Percentiles rank a stretch among this genome's conserved stretches.
These are phyloP conservation scores for Acmispon strigosus DNA, from an alignment of 306 rosid genomes.

Conservation along the genomic window DNA sequence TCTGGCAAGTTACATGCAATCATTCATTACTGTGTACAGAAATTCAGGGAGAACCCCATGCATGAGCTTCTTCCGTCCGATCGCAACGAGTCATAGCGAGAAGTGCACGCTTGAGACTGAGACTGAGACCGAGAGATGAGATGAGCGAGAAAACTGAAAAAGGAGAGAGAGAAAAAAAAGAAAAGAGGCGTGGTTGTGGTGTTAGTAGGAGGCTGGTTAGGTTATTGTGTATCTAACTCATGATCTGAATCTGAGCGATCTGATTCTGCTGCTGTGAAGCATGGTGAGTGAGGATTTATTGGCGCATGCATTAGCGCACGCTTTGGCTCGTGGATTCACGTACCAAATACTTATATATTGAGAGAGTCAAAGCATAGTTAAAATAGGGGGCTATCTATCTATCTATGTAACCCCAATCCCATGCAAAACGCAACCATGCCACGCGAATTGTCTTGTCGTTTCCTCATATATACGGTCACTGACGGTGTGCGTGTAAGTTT, in stretches of 20 bases:
- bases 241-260: background rate
- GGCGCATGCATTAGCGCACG: slow-evolving; percentile 34
- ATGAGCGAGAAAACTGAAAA: slow-evolving; percentile 14
- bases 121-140: background rate
- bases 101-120: slow-evolving; percentile 11
- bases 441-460: slow-evolving; percentile 13
- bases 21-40: too few relatives aligned
- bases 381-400: background rate
- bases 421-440: slow-evolving; percentile 8
- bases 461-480: background rate
- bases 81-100: background rate
- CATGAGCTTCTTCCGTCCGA: too few relatives aligned
- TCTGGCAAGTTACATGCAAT: too few relatives aligned
- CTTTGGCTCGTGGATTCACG: slow-evolving; percentile 27
- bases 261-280: background rate
- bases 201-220: background rate
- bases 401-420: background rate
- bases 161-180: background rate
- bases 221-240: background rate
- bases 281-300: slow-evolving; percentile 1
- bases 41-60: too few relatives aligned
- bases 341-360: background rate
- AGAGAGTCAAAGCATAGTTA: slow-evolving; percentile 6
- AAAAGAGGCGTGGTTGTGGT: background rate
- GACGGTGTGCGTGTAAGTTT: background rate